phyloP scores from a whole-genome alignment of 257 asterid species.

The Thymus quinquecostatus region DNA sequence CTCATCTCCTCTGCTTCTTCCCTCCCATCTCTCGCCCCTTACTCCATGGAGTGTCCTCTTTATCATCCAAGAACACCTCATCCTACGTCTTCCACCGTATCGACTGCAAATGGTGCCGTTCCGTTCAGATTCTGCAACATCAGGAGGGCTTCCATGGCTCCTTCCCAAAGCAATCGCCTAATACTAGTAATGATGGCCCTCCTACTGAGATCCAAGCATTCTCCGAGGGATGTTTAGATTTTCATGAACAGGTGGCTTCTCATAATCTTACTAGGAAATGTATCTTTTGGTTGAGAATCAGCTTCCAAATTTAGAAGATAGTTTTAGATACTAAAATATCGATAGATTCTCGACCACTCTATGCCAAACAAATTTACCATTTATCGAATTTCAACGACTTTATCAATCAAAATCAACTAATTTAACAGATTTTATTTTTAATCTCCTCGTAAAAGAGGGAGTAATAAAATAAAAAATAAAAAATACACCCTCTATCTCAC shows the following conservation, averaged over 20 bases:
- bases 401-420: too few relatives aligned
- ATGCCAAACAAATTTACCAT: too few relatives aligned
- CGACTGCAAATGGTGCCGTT: conserved; percentile 35
- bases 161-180: conserved; percentile 28
- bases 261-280: background rate
- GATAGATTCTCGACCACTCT: too few relatives aligned
- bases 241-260: background rate
- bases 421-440: too few relatives aligned
- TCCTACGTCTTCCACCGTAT: conserved; percentile 36
- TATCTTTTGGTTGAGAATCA: background rate
- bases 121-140: conserved; percentile 33
- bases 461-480: too few relatives aligned
- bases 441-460: too few relatives aligned
- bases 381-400: too few relatives aligned
- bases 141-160: conserved; percentile 9
- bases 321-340: too few relatives aligned
- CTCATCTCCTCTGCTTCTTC: conserved; percentile 1
- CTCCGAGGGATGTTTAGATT: conserved; percentile 45
- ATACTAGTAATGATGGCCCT: conserved; percentile 29
- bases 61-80: conserved; percentile 24
- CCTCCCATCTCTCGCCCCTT: background rate
- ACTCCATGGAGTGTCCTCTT: conserved; percentile 56
- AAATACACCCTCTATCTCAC: too few relatives aligned
- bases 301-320: background rate
- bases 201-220: conserved; percentile 63